Conservation (phyloP, 192 early-diverging fungal species). For the Thoreauomyces humboldtii region DNA sequence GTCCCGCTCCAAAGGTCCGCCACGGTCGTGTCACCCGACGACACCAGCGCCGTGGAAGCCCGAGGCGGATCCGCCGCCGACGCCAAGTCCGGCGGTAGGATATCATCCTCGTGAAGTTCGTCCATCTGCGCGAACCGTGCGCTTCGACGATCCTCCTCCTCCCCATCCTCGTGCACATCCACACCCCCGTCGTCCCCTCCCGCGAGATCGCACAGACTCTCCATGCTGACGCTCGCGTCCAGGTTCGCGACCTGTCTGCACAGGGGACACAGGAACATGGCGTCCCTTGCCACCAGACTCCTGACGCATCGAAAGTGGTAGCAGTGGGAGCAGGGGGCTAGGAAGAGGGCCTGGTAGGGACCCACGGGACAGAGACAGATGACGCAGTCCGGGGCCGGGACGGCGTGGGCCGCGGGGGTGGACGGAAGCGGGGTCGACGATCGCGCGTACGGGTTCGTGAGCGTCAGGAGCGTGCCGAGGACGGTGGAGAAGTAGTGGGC, state of each 20-base stretch:
- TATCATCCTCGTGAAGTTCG: too few species aligned
- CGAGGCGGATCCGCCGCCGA: too few species aligned
- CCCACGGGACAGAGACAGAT: conserved; percentile 85
- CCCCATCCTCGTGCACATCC: too few species aligned
- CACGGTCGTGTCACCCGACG: too few species aligned
- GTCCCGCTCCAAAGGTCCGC: too few species aligned
- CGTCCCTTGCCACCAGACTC: conserved; percentile 66
- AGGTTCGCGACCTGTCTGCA: conserved; percentile 88
- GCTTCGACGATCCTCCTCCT: background rate
- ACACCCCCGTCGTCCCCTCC: background rate
- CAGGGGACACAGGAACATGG: conserved; percentile 79
- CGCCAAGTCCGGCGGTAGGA: too few species aligned
- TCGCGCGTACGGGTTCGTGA: conserved; percentile 43
- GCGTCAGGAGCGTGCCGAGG: conserved; percentile 36
- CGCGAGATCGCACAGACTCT: conserved; percentile 32
- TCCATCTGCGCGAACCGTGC: too few species aligned
- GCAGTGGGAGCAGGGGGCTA: conserved; percentile 87
- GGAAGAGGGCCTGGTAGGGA: conserved; percentile 86
- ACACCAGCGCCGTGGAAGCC: too few species aligned
- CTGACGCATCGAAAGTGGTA: conserved; percentile 92
- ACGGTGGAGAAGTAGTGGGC: conserved; percentile 29
- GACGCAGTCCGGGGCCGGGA: conserved; percentile 62
- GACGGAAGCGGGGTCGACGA: background rate
- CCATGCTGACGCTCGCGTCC: conserved; percentile 40
- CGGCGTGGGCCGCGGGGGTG: background rate